phyloP scores from a whole-genome alignment of 1,284 basidiomycete genomes.

The Tilletia setariae region DNA sequence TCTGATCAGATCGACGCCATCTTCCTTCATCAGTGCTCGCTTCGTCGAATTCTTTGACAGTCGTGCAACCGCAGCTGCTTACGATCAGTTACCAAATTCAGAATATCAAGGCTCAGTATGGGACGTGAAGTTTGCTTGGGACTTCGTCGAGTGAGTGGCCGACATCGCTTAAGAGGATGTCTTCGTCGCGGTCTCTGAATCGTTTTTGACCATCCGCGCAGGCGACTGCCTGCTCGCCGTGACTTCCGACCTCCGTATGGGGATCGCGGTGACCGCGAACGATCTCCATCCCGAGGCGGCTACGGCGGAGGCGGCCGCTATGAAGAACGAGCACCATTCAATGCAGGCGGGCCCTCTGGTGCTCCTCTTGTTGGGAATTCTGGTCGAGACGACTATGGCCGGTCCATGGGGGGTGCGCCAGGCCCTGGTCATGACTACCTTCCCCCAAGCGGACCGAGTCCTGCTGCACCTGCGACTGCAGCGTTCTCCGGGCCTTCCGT shows the following conservation, averaged over 20 bases:
- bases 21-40: conserved; percentile 21
- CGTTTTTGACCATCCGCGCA: background rate
- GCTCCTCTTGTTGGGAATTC: background rate
- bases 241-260: background rate
- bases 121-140: conserved; percentile 85
- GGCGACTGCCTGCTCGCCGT: background rate
- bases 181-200: background rate
- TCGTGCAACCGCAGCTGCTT: conserved; percentile 69
- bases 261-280: background rate
- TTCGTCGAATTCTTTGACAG: conserved; percentile 34
- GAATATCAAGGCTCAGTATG: conserved; percentile 78
- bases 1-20: conserved; percentile 33
- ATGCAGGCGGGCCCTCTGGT: background rate
- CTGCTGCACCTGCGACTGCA: background rate
- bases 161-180: background rate
- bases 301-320: background rate
- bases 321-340: conserved; percentile 5
- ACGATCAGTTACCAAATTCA: conserved; percentile 73
- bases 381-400: conserved; percentile 6
- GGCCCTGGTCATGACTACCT: background rate
- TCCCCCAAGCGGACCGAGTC: background rate
- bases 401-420: background rate
- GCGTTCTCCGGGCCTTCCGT: background rate
- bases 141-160: conserved; percentile 51
- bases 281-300: background rate